A percentile compares a stretch with the other conserved stretches of the same genome.
phyloP scores from a whole-genome alignment of 1,284 basidiomycete species.

The Phellopilus nigrolimitatus region DNA sequence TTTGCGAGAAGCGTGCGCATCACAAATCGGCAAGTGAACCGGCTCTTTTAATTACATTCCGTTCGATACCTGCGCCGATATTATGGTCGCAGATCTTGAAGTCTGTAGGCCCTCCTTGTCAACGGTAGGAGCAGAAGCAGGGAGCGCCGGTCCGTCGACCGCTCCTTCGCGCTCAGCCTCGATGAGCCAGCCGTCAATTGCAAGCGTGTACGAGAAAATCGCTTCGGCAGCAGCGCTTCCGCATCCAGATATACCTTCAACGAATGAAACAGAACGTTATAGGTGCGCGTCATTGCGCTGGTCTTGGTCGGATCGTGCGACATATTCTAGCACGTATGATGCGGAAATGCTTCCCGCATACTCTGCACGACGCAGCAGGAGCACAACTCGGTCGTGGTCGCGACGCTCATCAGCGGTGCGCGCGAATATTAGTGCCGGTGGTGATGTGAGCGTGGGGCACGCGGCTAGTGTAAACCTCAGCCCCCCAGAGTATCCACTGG shows the following conservation, averaged over 20 bases:
- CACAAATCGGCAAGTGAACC: neutral
- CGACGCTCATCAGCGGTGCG: slow-evolving; percentile 2
- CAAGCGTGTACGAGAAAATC: neutral
- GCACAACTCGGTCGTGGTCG: slow-evolving; percentile 2
- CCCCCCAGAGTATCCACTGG: slow-evolving; percentile 3
- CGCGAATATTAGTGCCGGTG: too few relatives aligned
- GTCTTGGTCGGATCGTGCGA: slow-evolving; percentile 5
- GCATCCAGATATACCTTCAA: neutral
- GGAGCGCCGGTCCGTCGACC: neutral
- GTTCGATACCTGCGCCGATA: neutral
- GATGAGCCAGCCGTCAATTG: neutral
- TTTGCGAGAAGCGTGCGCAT: neutral
- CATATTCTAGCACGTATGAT: neutral
- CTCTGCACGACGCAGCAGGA: neutral
- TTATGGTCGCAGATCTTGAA: neutral
- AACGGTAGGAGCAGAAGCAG: neutral
- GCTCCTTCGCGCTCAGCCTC: neutral
- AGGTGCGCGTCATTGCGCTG: slow-evolving; percentile 1
- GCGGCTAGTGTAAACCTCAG: neutral
- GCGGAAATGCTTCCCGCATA: slow-evolving; percentile 6
- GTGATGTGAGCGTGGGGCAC: too few relatives aligned
- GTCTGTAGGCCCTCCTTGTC: neutral
- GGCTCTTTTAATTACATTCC: neutral
- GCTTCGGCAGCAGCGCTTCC: too few relatives aligned
- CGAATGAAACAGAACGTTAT: neutral